phyloP scores from a whole-genome alignment of 768 basidiomycete species.

The Solioccasus polychromus region DNA sequence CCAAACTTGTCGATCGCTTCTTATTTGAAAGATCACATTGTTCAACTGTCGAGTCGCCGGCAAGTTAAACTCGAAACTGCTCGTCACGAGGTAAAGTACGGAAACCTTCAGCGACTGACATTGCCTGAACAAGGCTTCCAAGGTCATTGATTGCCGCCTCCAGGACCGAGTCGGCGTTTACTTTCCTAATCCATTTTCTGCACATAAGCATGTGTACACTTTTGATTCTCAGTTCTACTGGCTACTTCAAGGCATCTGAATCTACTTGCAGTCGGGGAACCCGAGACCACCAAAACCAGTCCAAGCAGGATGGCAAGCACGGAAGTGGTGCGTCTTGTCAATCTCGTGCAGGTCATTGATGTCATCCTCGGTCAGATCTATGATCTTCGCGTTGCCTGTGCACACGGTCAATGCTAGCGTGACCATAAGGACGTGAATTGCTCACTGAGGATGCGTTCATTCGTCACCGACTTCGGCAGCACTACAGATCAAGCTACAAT shows the following conservation, averaged over 20 bases:
- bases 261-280: constrained; percentile 52
- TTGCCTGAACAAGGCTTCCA: constrained; percentile 10
- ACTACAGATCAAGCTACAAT: constrained; percentile 36
- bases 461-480: constrained; percentile 75
- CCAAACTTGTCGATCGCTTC: constrained; percentile 3
- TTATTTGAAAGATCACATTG: constrained; percentile 5
- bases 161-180: not conserved
- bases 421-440: not conserved
- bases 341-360: constrained; percentile 55
- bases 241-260: constrained; percentile 1
- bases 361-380: constrained; percentile 62
- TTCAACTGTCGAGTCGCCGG: not conserved
- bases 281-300: constrained; percentile 61
- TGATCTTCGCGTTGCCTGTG: constrained; percentile 54
- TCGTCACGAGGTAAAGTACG: not conserved
- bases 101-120: constrained; percentile 5
- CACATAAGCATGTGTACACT: too few relatives aligned
- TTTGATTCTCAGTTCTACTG: too few relatives aligned
- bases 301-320: constrained; percentile 63
- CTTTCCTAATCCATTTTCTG: not conserved
- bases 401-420: not conserved
- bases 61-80: too few relatives aligned
- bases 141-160: not conserved
- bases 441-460: constrained; percentile 56
- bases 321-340: constrained; percentile 60